Percentiles rank a stretch among this genome's conserved stretches.
Evolutionary conservation across 148 eudicot genomes (phyloP).

Genomic region (Talinum fruticosum): DNA sequence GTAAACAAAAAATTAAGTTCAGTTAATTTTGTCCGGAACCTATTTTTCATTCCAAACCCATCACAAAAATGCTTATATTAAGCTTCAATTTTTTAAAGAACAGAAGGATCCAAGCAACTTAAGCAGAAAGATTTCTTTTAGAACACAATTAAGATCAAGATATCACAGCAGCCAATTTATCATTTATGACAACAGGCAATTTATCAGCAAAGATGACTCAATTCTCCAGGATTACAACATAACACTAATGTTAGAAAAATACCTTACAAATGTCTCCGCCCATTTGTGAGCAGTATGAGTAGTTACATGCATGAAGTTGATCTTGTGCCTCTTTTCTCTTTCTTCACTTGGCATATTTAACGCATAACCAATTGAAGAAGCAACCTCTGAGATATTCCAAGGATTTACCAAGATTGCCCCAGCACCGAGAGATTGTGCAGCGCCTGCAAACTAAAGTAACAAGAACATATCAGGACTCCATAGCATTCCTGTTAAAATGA

Average conservation of each 20-base stretch:
- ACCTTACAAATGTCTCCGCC: slow-evolving; percentile 85
- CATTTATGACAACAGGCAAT: too few species aligned
- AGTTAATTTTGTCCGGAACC: too few species aligned
- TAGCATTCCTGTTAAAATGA: too few species aligned
- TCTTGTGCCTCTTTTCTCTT: slow-evolving; percentile 68
- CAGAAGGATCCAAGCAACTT: too few species aligned
- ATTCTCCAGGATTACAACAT: not conserved
- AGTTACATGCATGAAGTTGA: slow-evolving; percentile 68
- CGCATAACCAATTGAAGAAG: slow-evolving; percentile 68
- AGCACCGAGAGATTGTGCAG: slow-evolving; percentile 92
- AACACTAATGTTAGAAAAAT: not conserved
- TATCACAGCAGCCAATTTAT: too few species aligned
- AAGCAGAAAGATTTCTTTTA: too few species aligned
- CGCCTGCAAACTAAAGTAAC: slow-evolving; percentile 70
- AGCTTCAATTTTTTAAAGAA: too few species aligned
- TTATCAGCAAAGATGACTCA: not conserved
- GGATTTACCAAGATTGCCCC: slow-evolving; percentile 87
- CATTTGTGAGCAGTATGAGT: slow-evolving; percentile 78
- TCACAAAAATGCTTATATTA: too few species aligned
- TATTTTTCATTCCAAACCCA: too few species aligned
- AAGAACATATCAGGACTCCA: not conserved
- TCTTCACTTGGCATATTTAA: slow-evolving; percentile 72
- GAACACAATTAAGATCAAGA: too few species aligned
- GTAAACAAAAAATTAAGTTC: too few species aligned
- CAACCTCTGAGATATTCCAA: slow-evolving; percentile 78